Base-by-base conservation (phyloP, 768 basidiomycete genomes). In the Rhodotorula sphaerocarpa region DNA sequence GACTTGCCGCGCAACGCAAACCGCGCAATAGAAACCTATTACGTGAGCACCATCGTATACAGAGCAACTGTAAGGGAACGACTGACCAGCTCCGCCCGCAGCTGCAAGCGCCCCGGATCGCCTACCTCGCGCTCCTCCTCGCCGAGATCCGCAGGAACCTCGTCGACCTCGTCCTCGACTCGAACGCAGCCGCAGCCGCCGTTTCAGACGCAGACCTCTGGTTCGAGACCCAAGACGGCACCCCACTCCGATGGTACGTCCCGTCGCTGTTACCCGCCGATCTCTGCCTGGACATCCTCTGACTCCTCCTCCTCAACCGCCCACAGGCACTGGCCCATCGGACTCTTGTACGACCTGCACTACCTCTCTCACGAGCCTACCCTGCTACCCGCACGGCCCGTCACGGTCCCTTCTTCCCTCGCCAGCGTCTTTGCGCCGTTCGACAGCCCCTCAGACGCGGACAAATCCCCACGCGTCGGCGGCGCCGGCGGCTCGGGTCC, bases 271-370 rank as follows among this genome's bases (percentile, higher is more conserved):
- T 44, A 25, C 57, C 14, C 42, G 42, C 36, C 41, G 50, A 55
- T 41, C 36, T 10, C 25, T 45, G 42, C n/a, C 25, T 31, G 4
- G 2, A 28, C 33, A 31, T 48, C 15, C 33, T 18, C 10, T 27
- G n/a, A n/a, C n/a, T n/a, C n/a, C n/a, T 39, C 31, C 55, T 18
- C 1, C 5, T 33, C 21, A 27, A 28, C 27, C 30, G 45, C 15
- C 23, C 34, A 6, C 72, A 99, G 95, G 92, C 92, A 99, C 75
- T 97, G 93, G 95, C 86, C 93, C 52, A 83, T 99, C 61, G 95
- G 95, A 36, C 80, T 97, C 45, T 83, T 97, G 65, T 92, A 92
- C 73, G 91, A 88, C 76, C 90, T 83, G 75, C 84, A 80, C 81
- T 33, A 83, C 36, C 20, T 36, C 33, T 33, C 42, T 86, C 63